Evolutionary conservation across 768 basidiomycete species (phyloP), one percentile per base, ranked within the genome.

Genomic region (Clavulina sp.): DNA sequence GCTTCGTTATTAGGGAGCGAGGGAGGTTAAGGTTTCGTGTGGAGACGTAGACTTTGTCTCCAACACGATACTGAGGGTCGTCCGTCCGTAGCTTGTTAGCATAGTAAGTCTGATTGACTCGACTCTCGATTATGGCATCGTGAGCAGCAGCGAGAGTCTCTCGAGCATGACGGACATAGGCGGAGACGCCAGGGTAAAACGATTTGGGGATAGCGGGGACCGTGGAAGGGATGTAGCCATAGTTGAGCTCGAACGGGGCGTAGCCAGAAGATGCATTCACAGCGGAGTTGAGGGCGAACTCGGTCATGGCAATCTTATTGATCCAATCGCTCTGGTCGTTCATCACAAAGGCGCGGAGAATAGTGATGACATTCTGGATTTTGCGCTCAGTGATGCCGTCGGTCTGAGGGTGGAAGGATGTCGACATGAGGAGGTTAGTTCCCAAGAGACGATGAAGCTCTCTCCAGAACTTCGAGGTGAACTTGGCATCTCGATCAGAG

Each of bases 401-500:
- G n/a, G 49, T 52, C 33, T 33, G 29, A 16, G 49, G 52, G 6
- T 33, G 30, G 19, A 38, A 69, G 0, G 66, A 49, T 0, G 65
- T 65, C 0, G 67, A 69, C 59, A 65, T 56, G 18, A 58, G 60
- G 1, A 68, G 50, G 3, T 62, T 57, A 0, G 65, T 54, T 0
- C 68, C 63, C 2, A 62, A 54, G 3, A 60, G 44, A 5, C 21
- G 31, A 7, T 51, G 43, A 5, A 63, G 50, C 3, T 41, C 38
- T 34, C 44, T 58, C 69, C 61, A 70, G 54, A 71, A 64, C 1
- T 26, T 9, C 4, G 58, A 63, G 1, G 64, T 56, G 48, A 67
- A 68, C 9, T 9, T 19, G 9, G 36, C 9, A 34, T 68, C 64
- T 5, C 64, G 49, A 54, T 71, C 13, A 36, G 5, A 4, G 51